Conservation (phyloP, 2,329 filamentous ascomycete genomes). For the Aspergillus brunneoviolaceus region DNA sequence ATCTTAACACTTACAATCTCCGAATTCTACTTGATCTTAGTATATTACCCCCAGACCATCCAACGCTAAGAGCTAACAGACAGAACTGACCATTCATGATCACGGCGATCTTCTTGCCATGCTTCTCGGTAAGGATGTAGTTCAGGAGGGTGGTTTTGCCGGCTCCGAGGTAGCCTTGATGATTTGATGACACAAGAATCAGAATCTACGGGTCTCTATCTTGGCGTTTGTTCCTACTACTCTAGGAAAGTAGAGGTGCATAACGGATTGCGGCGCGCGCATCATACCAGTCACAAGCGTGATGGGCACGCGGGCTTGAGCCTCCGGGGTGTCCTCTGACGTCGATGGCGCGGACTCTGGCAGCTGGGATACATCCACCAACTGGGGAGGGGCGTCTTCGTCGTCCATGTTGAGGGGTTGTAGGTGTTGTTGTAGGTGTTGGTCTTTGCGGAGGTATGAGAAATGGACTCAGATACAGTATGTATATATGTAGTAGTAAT, state of each 20-base stretch:
- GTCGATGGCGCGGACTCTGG: constrained; percentile 29
- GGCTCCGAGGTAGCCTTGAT: constrained; percentile 81
- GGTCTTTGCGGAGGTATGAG: neutral
- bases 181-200: neutral
- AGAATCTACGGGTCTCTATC: neutral
- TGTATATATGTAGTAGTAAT: neutral
- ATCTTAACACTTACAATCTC: constrained; percentile 63
- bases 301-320: constrained; percentile 47
- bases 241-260: neutral
- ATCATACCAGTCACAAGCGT: constrained; percentile 51
- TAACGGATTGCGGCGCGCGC: constrained; percentile 1
- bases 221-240: neutral
- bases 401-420: constrained; percentile 32
- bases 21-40: constrained; percentile 62
- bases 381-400: constrained; percentile 46
- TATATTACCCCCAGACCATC: neutral
- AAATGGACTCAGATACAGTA: neutral
- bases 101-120: constrained; percentile 97
- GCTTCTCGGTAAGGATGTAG: constrained; percentile 89
- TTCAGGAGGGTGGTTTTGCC: constrained; percentile 95
- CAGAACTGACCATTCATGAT: constrained; percentile 78
- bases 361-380: constrained; percentile 41
- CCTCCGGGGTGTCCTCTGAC: constrained; percentile 23
- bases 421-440: neutral
- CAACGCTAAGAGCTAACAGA: neutral